These are phyloP conservation scores for Mycena haematopus DNA, from an alignment of 768 basidiomycete species.

Conservation along the genomic window DNA sequence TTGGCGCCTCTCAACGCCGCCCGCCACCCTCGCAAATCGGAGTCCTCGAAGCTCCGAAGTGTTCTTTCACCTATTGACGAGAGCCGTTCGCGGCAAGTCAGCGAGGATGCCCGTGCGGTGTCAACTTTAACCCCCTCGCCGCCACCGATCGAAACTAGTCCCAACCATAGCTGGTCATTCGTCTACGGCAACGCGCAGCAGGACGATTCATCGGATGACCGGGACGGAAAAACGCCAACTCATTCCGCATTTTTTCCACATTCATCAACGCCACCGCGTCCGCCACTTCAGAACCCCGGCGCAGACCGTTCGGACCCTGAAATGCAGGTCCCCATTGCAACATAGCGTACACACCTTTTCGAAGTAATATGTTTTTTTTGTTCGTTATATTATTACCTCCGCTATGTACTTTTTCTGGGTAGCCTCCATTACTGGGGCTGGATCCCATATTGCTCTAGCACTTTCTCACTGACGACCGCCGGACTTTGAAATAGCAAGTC, in stretches of 20 bases:
- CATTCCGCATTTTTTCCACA: constrained; percentile 42
- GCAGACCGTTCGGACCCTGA: constrained; percentile 35
- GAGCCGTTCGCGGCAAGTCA: constrained; percentile 45
- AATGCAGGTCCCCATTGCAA: constrained; percentile 31
- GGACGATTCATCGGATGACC: constrained; percentile 28
- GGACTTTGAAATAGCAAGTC: constrained; percentile 93
- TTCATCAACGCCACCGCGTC: constrained; percentile 30
- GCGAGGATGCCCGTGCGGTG: constrained; percentile 29
- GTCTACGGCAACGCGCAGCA: constrained; percentile 30
- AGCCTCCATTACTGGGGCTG: constrained; percentile 38
- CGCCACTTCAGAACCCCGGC: constrained; percentile 34
- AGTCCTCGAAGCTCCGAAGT: constrained; percentile 68
- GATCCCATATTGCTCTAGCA: constrained; percentile 72
- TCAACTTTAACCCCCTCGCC: constrained; percentile 33
- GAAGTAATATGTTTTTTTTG: constrained; percentile 8
- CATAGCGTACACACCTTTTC: constrained; percentile 17
- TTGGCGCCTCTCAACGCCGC: constrained; percentile 50
- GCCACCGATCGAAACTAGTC: constrained; percentile 32
- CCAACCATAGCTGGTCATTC: constrained; percentile 33
- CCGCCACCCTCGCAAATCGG: constrained; percentile 54
- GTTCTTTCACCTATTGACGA: constrained; percentile 80
- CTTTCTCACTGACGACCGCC: constrained; percentile 56
- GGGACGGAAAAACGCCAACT: constrained; percentile 55
- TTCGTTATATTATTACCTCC: constrained; percentile 25
- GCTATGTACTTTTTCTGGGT: constrained; percentile 28